A percentile compares a stretch with the other conserved stretches of the same genome.
Evolutionary conservation across 306 rosid genomes (phyloP).

Genomic region (Corylus americana): DNA sequence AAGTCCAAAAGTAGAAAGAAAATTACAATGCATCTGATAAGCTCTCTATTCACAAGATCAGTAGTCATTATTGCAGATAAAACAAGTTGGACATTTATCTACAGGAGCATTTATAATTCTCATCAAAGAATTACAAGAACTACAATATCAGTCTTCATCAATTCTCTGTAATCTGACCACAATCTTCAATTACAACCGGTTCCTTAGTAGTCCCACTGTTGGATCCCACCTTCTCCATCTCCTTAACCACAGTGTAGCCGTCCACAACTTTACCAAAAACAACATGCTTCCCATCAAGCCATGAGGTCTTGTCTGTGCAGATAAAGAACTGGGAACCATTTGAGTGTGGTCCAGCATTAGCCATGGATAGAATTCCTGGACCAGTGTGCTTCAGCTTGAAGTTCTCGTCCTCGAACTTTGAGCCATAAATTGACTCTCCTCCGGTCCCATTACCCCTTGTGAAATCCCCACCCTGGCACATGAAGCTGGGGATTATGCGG

Average conservation of each 20-base stretch:
- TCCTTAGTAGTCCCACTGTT: constrained; percentile 51
- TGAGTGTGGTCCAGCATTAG: constrained; percentile 71
- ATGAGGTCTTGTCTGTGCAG: constrained; percentile 53
- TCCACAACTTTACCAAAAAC: constrained; percentile 91
- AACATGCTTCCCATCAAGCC: constrained; percentile 91
- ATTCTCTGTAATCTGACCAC: constrained; percentile 56
- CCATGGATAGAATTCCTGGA: constrained; percentile 87
- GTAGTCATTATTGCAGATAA: no score
- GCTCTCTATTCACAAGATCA: no score
- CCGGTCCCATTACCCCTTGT: constrained; percentile 82
- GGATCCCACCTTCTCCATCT: constrained; percentile 83
- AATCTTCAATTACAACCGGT: constrained; percentile 71
- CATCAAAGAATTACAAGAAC: not conserved
- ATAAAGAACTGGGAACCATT: constrained; percentile 92
- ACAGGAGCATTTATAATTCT: not conserved
- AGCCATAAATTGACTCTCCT: constrained; percentile 86
- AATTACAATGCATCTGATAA: no score
- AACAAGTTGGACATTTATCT: not conserved
- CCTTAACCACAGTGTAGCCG: constrained; percentile 62
- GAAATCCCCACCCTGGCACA: constrained; percentile 95
- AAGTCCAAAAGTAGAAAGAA: no score
- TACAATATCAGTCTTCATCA: constrained; percentile 9
- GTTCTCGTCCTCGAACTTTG: constrained; percentile 70
- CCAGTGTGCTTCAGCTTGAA: constrained; percentile 73
- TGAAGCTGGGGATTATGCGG: constrained; percentile 73